Conservation (phyloP, 2,329 filamentous ascomycete species). For the Fusarium sp. region DNA sequence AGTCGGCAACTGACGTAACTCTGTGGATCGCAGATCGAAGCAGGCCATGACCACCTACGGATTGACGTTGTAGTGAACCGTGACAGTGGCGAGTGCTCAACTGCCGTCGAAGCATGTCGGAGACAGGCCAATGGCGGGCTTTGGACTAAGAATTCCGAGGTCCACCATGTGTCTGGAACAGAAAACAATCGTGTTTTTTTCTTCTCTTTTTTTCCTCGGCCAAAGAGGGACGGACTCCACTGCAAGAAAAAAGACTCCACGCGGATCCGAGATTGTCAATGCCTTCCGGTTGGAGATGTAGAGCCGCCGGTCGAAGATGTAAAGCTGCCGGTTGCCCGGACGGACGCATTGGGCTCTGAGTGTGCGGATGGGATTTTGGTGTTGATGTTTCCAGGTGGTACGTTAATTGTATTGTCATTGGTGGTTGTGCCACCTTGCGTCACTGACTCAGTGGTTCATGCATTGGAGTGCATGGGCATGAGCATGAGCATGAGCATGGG, state of each 20-base stretch:
- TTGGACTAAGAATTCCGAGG: conserved; percentile 32
- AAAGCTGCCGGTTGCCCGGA: conserved; percentile 2
- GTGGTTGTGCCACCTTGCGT: background rate
- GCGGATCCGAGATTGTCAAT: conserved; percentile 35
- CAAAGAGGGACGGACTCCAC: too few species aligned
- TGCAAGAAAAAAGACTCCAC: background rate
- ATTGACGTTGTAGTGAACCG: conserved; percentile 22
- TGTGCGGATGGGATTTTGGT: background rate
- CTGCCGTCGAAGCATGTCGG: conserved; percentile 7
- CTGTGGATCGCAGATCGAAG: conserved; percentile 14
- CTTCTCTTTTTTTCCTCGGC: background rate
- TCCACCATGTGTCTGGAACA: background rate
- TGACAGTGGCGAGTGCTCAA: conserved; percentile 26
- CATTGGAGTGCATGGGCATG: background rate
- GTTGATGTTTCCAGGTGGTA: background rate
- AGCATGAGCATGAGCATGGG: background rate
- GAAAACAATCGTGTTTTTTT: conserved; percentile 20
- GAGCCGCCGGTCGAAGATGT: conserved; percentile 3
- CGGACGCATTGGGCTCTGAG: conserved; percentile 7
- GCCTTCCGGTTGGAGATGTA: conserved; percentile 6
- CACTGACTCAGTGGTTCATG: conserved; percentile 20
- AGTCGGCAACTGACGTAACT: conserved; percentile 36
- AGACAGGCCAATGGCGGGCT: conserved; percentile 22
- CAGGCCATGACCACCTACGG: too few species aligned
- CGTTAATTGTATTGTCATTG: background rate